These are phyloP conservation scores for Nyctanthes arbortristis DNA, from an alignment of 257 asterid genomes.

Conservation along the genomic window DNA sequence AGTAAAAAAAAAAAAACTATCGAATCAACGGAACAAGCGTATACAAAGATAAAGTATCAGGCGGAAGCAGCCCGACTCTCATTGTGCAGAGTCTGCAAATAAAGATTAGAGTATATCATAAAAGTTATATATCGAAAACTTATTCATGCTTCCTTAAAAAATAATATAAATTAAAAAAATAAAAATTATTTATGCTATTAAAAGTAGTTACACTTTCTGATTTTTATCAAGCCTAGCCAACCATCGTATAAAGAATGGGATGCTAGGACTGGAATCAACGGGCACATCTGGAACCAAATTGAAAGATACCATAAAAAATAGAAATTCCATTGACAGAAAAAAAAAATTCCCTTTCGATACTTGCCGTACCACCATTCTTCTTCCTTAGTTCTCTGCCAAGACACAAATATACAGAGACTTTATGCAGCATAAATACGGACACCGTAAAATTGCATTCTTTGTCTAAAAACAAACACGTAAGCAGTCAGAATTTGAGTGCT, in stretches of 20 bases:
- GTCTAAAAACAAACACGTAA: neutral
- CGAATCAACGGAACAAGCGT: no score
- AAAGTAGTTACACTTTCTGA: no score
- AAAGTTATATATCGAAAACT: no score
- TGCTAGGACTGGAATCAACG: slow-evolving; percentile 26
- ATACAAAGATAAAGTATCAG: no score
- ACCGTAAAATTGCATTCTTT: neutral
- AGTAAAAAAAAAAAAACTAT: no score
- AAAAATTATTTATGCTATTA: no score
- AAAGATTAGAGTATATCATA: no score
- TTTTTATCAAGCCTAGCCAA: neutral
- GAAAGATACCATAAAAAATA: slow-evolving; percentile 19
- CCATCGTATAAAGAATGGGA: slow-evolving; percentile 9
- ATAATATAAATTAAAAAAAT: no score
- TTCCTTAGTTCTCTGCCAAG: slow-evolving; percentile 21
- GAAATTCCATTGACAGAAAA: slow-evolving; percentile 9
- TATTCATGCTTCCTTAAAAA: no score
- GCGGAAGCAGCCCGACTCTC: no score
- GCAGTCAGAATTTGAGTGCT: neutral
- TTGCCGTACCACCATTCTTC: slow-evolving; percentile 16
- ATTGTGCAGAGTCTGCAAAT: no score
- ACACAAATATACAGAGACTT: slow-evolving; percentile 9
- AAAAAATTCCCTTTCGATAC: slow-evolving; percentile 33
- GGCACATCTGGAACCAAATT: slow-evolving; percentile 37
- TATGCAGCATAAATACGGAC: neutral